Base-by-base conservation (phyloP, 75 land plant species). In the Selaginella tamariscina region DNA sequence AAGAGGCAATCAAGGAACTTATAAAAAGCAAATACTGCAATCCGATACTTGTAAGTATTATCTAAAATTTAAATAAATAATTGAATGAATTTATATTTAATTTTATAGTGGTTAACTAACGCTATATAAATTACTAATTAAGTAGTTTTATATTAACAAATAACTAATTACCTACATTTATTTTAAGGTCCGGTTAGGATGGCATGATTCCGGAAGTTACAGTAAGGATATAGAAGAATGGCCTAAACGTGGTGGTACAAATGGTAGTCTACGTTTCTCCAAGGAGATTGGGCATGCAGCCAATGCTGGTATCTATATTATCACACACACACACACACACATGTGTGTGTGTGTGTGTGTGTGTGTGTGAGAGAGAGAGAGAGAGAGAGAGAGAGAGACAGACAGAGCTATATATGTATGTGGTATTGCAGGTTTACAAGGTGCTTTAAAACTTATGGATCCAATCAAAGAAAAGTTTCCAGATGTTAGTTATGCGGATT, bases 161-260 rank as follows among this genome's bases (percentile, higher is more conserved):
- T n/a, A n/a, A n/a, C n/a, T n/a, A n/a, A n/a, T n/a, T n/a, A n/a
- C n/a, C n/a, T n/a, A n/a, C n/a, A n/a, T n/a, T n/a, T 0, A 33
- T 21, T 1, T 20, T 66, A 56, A 89, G 95, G 80, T 88, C 56
- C 88, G 99, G 2, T 56, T 95, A 2, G 99, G 97, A 26, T 95
- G 99, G 99, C 99, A 95, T 77, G 99, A 95, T 81, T 81, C 92
- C 27, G 99, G 99, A 33, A 95, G 92, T 1, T 95, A 88, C 69
- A 80, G 91, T 72, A 91, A 88, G 76, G 73, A 82, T 55, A 88
- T 95, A 32, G 74, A 79, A 60, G 99, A 95, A 32, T 95, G 86
- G 87, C 99, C 99, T 28, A 64, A 72, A 64, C 44, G 99, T 31
- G 97, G 99, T 44, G 99, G 99, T 30, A 89, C 99, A 8, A 95